Evolutionary conservation across 805 yeast species (phyloP).

Genomic region (Nakazawaea molendinolei): DNA sequence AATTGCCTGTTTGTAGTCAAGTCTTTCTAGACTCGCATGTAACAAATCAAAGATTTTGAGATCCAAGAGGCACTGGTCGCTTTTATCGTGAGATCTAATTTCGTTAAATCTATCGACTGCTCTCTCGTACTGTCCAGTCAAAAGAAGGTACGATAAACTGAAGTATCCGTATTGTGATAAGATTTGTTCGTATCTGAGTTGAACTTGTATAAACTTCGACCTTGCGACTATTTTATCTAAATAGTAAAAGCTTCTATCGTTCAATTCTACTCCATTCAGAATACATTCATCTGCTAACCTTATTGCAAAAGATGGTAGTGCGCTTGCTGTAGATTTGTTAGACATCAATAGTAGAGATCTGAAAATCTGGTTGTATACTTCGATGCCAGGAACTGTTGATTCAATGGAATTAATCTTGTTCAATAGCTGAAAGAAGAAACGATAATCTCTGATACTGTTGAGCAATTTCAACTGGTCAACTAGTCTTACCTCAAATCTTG

Average conservation of each 20-base stretch:
- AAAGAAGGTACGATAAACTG: background rate
- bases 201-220: conserved; percentile 1
- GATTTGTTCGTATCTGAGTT: conserved; percentile 3
- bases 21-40: conserved; percentile 1
- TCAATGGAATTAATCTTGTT: conserved; percentile 1
- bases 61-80: background rate
- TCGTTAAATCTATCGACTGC: conserved; percentile 1
- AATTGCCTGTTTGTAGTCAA: conserved; percentile 5
- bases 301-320: background rate
- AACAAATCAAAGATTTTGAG: conserved; percentile 1
- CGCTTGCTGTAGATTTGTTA: background rate
- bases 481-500: background rate
- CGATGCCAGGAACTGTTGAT: background rate
- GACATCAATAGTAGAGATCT: conserved; percentile 1
- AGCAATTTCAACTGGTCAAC: background rate
- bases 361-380: conserved; percentile 8
- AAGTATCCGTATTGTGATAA: background rate
- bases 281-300: conserved; percentile 1
- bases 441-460: background rate
- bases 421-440: conserved; percentile 2
- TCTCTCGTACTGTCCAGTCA: conserved; percentile 10
- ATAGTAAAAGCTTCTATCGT: conserved; percentile 2
- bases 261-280: background rate
- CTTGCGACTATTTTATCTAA: conserved; percentile 3
- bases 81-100: background rate